Percentiles rank a stretch among this genome's conserved stretches.
These are phyloP conservation scores for Sordariomycetes sp. DNA, from an alignment of 2,329 filamentous ascomycete genomes.

Conservation along the genomic window DNA sequence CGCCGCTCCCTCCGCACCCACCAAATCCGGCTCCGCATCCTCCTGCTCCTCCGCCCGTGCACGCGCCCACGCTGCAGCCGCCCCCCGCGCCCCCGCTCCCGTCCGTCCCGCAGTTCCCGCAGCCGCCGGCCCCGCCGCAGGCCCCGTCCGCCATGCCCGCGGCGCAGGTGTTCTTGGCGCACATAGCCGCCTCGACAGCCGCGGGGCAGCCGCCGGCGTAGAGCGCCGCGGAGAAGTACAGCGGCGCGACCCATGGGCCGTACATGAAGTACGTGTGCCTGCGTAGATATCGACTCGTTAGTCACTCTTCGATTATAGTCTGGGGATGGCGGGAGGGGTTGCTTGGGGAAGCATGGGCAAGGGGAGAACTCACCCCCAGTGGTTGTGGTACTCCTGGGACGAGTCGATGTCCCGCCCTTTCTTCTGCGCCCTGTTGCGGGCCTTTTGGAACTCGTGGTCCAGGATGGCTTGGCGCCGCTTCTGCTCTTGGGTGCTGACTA, in stretches of 20 bases:
- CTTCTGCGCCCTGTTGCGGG: conserved; percentile 34
- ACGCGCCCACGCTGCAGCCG: too few species aligned
- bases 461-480: conserved; percentile 20
- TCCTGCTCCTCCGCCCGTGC: too few species aligned
- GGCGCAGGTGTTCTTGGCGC: too few species aligned
- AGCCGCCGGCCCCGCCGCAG: too few species aligned
- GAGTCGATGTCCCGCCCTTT: conserved; percentile 36
- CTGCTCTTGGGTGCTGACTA: conserved; percentile 1
- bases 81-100: too few species aligned
- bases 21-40: too few species aligned
- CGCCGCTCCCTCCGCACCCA: too few species aligned
- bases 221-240: conserved; percentile 29
- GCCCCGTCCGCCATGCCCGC: too few species aligned
- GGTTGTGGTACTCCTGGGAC: conserved; percentile 35
- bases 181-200: too few species aligned
- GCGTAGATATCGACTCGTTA: background rate
- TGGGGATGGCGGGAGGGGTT: background rate
- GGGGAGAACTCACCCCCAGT: conserved; percentile 36
- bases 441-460: conserved; percentile 47
- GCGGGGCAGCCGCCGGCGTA: conserved; percentile 26
- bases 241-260: conserved; percentile 31
- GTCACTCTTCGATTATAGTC: background rate
- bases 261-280: conserved; percentile 30
- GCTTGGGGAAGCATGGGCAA: background rate
- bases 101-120: too few species aligned